Conservation (phyloP, 116 monocot genomes). For the Dioscorea cayenensis region DNA sequence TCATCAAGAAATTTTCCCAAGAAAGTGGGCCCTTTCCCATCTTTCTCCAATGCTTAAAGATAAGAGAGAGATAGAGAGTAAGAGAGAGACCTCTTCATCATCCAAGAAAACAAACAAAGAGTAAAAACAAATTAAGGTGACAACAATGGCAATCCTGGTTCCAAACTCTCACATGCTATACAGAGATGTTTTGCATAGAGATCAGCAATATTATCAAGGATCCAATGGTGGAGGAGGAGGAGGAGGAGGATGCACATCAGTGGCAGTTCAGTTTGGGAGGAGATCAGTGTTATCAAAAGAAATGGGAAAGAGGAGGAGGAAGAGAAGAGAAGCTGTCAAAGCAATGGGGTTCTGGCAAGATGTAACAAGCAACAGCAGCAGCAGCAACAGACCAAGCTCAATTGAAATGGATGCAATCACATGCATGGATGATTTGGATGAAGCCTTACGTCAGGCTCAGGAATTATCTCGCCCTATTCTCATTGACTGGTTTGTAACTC, state of each 20-base stretch:
- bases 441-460: constrained; percentile 35
- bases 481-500: constrained; percentile 55
- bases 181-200: constrained; percentile 17
- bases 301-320: constrained; percentile 1
- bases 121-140: neutral
- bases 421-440: constrained; percentile 57
- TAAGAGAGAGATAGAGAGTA: neutral
- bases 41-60: neutral
- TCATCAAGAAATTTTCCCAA: neutral
- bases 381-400: constrained; percentile 21
- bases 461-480: constrained; percentile 53
- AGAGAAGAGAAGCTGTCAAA: constrained; percentile 11
- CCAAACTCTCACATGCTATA: constrained; percentile 21
- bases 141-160: constrained; percentile 24
- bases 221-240: constrained; percentile 8
- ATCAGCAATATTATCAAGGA: constrained; percentile 5
- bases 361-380: constrained; percentile 10
- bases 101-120: neutral
- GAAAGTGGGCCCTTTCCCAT: neutral
- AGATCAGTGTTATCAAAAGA: neutral
- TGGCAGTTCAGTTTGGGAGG: constrained; percentile 18
- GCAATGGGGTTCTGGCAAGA: constrained; percentile 43
- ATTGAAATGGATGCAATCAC: constrained; percentile 66
- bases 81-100: neutral
- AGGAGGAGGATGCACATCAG: constrained; percentile 1